These are phyloP conservation scores for Tagetes patula DNA, from an alignment of 129 eudicot genomes.

Conservation along the genomic window DNA sequence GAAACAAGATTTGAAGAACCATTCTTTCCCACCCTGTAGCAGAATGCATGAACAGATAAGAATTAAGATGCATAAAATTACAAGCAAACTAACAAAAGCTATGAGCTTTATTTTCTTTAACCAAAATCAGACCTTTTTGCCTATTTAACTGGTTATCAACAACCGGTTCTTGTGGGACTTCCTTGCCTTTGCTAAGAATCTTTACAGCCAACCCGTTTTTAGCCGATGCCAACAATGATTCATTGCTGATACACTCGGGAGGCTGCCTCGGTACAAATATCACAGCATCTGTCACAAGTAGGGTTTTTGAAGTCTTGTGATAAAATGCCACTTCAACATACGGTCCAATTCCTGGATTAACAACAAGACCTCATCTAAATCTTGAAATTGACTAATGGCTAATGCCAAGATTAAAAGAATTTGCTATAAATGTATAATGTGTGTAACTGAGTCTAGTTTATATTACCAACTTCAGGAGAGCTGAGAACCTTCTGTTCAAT, in stretches of 20 bases:
- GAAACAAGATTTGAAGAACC: constrained; percentile 97
- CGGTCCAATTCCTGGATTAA: constrained; percentile 82
- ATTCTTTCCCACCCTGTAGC: constrained; percentile 96
- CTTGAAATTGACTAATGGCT: not conserved
- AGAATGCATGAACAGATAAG: not conserved
- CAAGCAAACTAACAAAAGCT: not conserved
- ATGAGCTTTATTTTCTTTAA: constrained; percentile 6
- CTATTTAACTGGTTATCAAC: constrained; percentile 68
- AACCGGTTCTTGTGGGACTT: constrained; percentile 82
- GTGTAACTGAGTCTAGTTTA: not conserved
- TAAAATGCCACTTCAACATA: constrained; percentile 98
- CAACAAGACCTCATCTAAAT: constrained; percentile 8
- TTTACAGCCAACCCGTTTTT: constrained; percentile 95
- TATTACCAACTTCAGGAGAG: constrained; percentile 97
- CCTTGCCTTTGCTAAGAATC: constrained; percentile 85
- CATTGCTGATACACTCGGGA: constrained; percentile 82
- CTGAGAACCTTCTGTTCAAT: constrained; percentile 92
- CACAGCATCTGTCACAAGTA: constrained; percentile 93
- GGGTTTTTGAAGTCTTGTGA: constrained; percentile 80
- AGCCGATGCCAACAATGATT: constrained; percentile 78
- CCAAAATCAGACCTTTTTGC: constrained; percentile 64
- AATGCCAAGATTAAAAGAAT: constrained; percentile 6
- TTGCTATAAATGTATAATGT: not conserved
- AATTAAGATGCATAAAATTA: constrained; percentile 25
- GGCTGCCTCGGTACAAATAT: constrained; percentile 89